Percentiles rank a stretch among this genome's conserved stretches.
These are phyloP conservation scores for Paratinospora sagittata DNA, from an alignment of 164 flowering plant species.

Conservation along the genomic window DNA sequence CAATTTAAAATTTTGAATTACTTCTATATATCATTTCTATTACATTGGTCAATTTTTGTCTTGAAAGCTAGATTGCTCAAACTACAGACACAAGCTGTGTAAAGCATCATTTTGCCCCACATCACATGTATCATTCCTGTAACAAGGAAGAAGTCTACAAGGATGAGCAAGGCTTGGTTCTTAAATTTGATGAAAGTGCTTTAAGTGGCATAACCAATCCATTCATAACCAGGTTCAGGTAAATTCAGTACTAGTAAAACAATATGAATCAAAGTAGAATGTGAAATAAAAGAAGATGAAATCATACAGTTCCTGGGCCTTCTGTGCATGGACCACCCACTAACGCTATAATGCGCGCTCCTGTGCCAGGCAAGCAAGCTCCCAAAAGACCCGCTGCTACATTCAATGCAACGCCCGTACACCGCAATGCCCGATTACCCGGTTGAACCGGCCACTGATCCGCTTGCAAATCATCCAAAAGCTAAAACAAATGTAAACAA, in stretches of 20 bases:
- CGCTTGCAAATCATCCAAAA: conserved; percentile 76
- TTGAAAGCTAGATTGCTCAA: no score
- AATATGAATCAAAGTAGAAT: not conserved
- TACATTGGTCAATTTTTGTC: no score
- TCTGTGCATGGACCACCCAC: conserved; percentile 99
- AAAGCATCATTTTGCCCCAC: no score
- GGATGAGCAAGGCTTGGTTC: no score
- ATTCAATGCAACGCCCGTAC: conserved; percentile 93
- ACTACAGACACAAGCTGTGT: no score
- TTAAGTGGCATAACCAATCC: no score
- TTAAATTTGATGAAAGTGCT: no score
- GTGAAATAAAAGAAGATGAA: not conserved
- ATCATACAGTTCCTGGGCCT: conserved; percentile 89
- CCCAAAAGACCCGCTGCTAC: conserved; percentile 87
- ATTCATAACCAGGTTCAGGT: not conserved
- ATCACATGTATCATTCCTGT: no score
- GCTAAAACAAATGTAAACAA: conserved; percentile 29
- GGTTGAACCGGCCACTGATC: conserved; percentile 92
- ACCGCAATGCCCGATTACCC: conserved; percentile 60
- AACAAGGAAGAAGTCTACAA: no score
- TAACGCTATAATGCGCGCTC: conserved; percentile 74
- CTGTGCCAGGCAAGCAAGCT: conserved; percentile 85
- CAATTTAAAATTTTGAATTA: no score
- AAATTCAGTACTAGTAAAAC: not conserved
- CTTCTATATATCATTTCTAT: no score